These are phyloP conservation scores for Thielaviopsis ethacetica DNA, from an alignment of 2,329 filamentous ascomycete species.

Conservation along the genomic window DNA sequence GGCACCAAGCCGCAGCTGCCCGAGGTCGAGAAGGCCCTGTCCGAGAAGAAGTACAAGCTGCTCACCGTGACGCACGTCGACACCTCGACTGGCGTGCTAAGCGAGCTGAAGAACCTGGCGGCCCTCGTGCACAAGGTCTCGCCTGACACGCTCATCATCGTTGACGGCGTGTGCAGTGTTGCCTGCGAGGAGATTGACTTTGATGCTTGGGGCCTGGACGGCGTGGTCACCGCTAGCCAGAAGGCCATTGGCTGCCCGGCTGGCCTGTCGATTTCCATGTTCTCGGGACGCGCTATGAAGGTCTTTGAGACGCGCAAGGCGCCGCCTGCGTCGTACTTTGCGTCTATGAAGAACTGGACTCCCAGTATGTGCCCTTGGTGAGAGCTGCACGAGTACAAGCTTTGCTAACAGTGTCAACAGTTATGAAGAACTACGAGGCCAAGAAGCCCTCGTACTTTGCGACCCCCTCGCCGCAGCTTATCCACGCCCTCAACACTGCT, in stretches of 20 bases:
- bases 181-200: slow-evolving; percentile 92
- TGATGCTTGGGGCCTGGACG: slow-evolving; percentile 86
- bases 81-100: slow-evolving; percentile 89
- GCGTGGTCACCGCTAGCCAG: slow-evolving; percentile 83
- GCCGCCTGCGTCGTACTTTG: slow-evolving; percentile 78
- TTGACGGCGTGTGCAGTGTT: slow-evolving; percentile 94
- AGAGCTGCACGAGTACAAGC: slow-evolving; percentile 2
- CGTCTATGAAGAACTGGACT: slow-evolving; percentile 92
- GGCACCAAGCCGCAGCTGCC: slow-evolving; percentile 73
- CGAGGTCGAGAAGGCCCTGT: slow-evolving; percentile 76
- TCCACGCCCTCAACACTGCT: slow-evolving; percentile 82
- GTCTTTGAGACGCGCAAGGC: slow-evolving; percentile 65
- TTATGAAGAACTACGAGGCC: slow-evolving; percentile 98
- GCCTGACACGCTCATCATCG: slow-evolving; percentile 78
- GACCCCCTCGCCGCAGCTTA: slow-evolving; percentile 83
- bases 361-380: slow-evolving; percentile 43
- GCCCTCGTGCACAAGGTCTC: slow-evolving; percentile 74
- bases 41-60: slow-evolving; percentile 83
- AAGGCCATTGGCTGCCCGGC: slow-evolving; percentile 95
- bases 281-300: slow-evolving; percentile 74
- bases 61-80: slow-evolving; percentile 94
- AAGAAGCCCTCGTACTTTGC: slow-evolving; percentile 97
- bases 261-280: slow-evolving; percentile 86
- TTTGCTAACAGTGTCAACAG: slow-evolving; percentile 22
- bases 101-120: slow-evolving; percentile 70